These are phyloP conservation scores for Colletotrichum endophyticum DNA, from an alignment of 2,329 filamentous ascomycete genomes.

Conservation along the genomic window DNA sequence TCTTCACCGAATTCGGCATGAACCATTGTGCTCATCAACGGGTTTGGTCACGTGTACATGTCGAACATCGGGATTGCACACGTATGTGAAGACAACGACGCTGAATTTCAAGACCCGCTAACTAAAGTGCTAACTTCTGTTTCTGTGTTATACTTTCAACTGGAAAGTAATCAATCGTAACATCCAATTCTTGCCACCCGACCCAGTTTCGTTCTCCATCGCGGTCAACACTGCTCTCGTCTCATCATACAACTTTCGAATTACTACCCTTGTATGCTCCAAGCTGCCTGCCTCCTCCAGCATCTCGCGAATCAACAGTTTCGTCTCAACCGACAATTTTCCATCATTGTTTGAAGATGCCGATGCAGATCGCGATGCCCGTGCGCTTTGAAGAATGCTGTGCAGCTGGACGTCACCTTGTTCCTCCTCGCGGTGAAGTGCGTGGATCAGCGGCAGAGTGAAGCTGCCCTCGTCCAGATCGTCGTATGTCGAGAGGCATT, in stretches of 20 bases:
- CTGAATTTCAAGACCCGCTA: not conserved
- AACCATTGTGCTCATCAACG: not conserved
- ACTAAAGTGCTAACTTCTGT: not conserved
- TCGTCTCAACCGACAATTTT: not conserved
- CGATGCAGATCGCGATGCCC: not conserved
- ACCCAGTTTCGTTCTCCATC: not conserved
- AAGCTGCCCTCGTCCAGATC: not conserved
- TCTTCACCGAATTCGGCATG: conserved; percentile 10
- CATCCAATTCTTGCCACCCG: not conserved
- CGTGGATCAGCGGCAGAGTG: not conserved
- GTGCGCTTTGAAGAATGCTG: not conserved
- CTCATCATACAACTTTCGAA: not conserved
- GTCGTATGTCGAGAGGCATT: not conserved
- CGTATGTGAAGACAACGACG: not conserved
- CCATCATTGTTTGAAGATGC: not conserved
- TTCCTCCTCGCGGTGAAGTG: not conserved
- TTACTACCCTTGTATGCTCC: not conserved
- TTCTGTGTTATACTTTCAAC: not conserved
- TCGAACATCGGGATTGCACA: not conserved
- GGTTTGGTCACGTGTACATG: not conserved
- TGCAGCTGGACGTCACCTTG: not conserved
- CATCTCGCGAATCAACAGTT: not conserved
- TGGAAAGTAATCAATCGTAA: not conserved
- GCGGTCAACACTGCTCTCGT: not conserved
- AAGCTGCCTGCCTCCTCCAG: not conserved